A percentile compares a stretch with the other conserved stretches of the same genome.
Evolutionary conservation across 768 basidiomycete genomes (phyloP).

Genomic region (Russula abietina): DNA sequence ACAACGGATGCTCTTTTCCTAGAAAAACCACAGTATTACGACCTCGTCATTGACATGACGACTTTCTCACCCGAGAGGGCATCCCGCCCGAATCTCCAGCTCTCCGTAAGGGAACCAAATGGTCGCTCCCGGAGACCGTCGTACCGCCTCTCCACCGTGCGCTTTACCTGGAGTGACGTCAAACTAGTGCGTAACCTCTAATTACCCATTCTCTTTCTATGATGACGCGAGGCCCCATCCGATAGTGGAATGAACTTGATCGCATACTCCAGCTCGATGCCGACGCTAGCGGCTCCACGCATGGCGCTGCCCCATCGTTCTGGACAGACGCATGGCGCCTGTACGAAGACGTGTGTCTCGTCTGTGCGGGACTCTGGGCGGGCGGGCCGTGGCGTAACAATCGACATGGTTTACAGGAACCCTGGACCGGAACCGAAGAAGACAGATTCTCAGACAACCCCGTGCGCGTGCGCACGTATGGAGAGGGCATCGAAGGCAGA

Average conservation of each 20-base stretch:
- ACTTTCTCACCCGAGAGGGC: conserved; percentile 52
- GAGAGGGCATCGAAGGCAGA: conserved; percentile 68
- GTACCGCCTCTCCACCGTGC: conserved; percentile 53
- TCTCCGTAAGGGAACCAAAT: conserved; percentile 45
- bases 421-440: conserved; percentile 59
- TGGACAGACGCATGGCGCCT: conserved; percentile 77
- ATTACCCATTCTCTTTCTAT: neutral
- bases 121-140: conserved; percentile 35
- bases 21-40: conserved; percentile 73
- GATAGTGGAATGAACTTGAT: conserved; percentile 73
- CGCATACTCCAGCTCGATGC: conserved; percentile 56
- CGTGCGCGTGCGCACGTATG: conserved; percentile 49
- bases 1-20: conserved; percentile 83
- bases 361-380: conserved; percentile 80
- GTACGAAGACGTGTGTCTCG: conserved; percentile 79
- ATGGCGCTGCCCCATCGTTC: neutral
- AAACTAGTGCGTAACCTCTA: conserved; percentile 47
- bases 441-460: conserved; percentile 25
- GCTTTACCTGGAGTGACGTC: conserved; percentile 82
- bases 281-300: neutral
- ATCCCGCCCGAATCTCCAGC: conserved; percentile 53
- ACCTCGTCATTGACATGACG: conserved; percentile 75
- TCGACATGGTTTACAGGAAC: conserved; percentile 41
- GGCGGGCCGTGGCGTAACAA: conserved; percentile 46
- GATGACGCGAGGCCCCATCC: neutral